phyloP scores from a whole-genome alignment of 1,284 basidiomycete species.

The Microbotryum lychnidis-dioicae region DNA sequence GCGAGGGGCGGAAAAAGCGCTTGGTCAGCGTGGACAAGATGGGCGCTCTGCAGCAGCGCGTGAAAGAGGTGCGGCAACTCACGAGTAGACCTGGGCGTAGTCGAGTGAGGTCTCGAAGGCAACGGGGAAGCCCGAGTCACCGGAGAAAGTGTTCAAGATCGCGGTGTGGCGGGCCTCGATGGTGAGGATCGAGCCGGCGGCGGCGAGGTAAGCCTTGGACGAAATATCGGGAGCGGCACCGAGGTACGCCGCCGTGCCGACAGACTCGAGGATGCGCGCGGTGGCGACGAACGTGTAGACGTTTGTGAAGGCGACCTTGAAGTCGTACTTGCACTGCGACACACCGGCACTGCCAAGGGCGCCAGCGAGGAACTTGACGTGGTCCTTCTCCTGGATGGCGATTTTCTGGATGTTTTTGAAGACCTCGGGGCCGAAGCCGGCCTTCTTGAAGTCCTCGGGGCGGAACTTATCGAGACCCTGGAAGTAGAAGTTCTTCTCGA shows the following conservation, averaged over 20 bases:
- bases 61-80: no score
- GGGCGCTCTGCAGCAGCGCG: no score
- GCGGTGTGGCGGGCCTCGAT: conserved; percentile 48
- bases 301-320: conserved; percentile 55
- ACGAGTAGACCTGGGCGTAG: conserved; percentile 35
- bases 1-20: no score
- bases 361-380: conserved; percentile 45
- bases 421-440: conserved; percentile 57
- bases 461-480: conserved; percentile 61
- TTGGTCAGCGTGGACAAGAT: no score
- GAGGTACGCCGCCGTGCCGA: conserved; percentile 64
- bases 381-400: conserved; percentile 23
- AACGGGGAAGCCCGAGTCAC: conserved; percentile 15
- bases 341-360: conserved; percentile 53
- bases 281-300: conserved; percentile 59
- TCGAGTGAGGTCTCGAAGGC: conserved; percentile 31
- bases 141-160: conserved; percentile 39
- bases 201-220: conserved; percentile 21
- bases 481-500: conserved; percentile 62
- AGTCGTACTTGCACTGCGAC: conserved; percentile 59
- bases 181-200: conserved; percentile 40
- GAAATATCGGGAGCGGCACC: conserved; percentile 49
- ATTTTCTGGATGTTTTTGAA: conserved; percentile 50
- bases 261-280: conserved; percentile 69
- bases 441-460: conserved; percentile 54